Percentiles rank a stretch among this genome's conserved stretches.
phyloP scores from a whole-genome alignment of 169 alveolate genomes.

The Plasmodium falciparum region DNA sequence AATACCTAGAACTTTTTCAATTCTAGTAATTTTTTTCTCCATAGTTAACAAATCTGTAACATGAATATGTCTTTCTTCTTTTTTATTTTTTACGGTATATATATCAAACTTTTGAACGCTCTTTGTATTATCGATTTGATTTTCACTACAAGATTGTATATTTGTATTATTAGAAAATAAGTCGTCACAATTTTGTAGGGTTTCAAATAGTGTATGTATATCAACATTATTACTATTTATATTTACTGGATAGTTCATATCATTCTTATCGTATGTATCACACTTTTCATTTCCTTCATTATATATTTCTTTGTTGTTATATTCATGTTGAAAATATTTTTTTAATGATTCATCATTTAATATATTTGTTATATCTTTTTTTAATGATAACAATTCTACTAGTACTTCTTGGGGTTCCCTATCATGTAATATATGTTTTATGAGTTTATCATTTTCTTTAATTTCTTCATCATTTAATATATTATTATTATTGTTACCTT shows the following conservation, averaged over 20 bases:
- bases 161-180: no score
- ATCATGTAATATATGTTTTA: constrained; percentile 66
- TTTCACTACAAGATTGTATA: neutral
- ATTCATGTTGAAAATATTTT: no score
- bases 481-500: neutral
- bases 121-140: neutral
- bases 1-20: constrained; percentile 79
- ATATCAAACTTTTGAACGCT: constrained; percentile 9
- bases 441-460: constrained; percentile 54
- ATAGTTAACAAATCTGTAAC: constrained; percentile 70
- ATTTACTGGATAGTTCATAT: neutral
- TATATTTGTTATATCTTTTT: constrained; percentile 55
- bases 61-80: constrained; percentile 62
- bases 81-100: constrained; percentile 30
- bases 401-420: constrained; percentile 62
- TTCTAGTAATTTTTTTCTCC: constrained; percentile 77
- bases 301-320: constrained; percentile 11
- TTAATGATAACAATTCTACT: constrained; percentile 56
- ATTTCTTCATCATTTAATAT: constrained; percentile 40
- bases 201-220: no score
- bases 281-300: neutral
- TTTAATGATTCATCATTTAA: constrained; percentile 39
- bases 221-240: constrained; percentile 7
- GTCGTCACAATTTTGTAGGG: no score
- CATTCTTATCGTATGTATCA: neutral